phyloP scores from a whole-genome alignment of 2,329 filamentous ascomycete genomes.

The Sporothrix variecibatus region DNA sequence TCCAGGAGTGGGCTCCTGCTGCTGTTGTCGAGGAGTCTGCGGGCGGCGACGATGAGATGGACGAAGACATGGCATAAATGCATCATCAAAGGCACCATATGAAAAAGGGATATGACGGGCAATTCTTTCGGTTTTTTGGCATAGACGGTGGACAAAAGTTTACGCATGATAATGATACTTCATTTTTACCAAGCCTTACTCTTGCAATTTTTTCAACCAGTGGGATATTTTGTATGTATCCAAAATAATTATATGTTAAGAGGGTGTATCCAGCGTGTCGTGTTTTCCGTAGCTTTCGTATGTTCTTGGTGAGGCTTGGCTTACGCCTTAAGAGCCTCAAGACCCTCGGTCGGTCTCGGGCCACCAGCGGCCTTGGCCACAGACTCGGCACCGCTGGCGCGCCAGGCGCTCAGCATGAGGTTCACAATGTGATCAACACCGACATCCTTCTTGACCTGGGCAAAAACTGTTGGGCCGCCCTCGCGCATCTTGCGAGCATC shows the following conservation, averaged over 20 bases:
- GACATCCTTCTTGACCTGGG: slow-evolving; percentile 91
- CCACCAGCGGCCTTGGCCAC: slow-evolving; percentile 57
- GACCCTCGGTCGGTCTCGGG: slow-evolving; percentile 57
- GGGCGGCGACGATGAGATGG: slow-evolving; percentile 50
- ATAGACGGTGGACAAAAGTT: slow-evolving; percentile 21
- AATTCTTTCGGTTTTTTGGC: background rate
- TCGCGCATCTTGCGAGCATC: slow-evolving; percentile 94
- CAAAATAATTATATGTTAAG: background rate
- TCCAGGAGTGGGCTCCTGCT: slow-evolving; percentile 43
- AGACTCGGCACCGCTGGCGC: slow-evolving; percentile 76
- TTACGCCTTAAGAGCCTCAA: slow-evolving; percentile 47
- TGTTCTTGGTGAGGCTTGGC: background rate
- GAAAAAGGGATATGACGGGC: background rate
- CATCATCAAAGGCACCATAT: background rate
- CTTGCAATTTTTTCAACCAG: background rate
- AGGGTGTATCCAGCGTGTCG: background rate
- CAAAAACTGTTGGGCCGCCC: slow-evolving; percentile 92
- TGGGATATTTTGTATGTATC: background rate
- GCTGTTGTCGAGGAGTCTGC: slow-evolving; percentile 36
- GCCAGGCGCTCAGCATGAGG: slow-evolving; percentile 89
- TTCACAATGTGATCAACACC: slow-evolving; percentile 85
- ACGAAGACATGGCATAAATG: slow-evolving; percentile 40
- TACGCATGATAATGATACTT: slow-evolving; percentile 28
- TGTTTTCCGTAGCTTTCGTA: too few relatives aligned
- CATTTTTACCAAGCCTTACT: background rate